Evolutionary conservation across 768 basidiomycete genomes (phyloP).

Genomic region (Mrakia hoshinonis): DNA sequence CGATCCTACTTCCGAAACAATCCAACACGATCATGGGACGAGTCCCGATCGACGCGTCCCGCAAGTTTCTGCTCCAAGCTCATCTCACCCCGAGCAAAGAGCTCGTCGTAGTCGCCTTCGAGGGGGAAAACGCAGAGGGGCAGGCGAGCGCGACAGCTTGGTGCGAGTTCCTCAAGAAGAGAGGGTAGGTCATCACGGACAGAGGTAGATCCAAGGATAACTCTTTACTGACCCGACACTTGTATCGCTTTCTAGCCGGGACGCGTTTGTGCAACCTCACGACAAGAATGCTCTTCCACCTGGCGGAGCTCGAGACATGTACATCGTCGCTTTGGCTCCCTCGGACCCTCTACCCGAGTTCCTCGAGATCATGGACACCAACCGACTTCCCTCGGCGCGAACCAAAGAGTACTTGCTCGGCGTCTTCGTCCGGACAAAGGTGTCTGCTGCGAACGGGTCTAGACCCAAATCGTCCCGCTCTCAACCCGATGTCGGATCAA

Average conservation of each 20-base stretch:
- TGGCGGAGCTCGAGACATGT: conserved; percentile 24
- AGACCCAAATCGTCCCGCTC: neutral
- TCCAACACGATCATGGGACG: conserved; percentile 19
- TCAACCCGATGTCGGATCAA: neutral
- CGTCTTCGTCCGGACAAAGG: conserved; percentile 18
- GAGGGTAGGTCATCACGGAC: conserved; percentile 29
- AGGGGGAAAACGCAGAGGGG: conserved; percentile 8
- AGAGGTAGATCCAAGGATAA: too few relatives aligned
- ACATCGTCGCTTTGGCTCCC: conserved; percentile 10
- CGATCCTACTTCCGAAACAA: neutral
- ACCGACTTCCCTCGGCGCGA: neutral
- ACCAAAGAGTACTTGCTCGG: conserved; percentile 17
- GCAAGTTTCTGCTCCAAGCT: conserved; percentile 24
- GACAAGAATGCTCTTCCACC: neutral
- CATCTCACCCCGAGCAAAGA: conserved; percentile 27
- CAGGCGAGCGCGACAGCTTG: neutral
- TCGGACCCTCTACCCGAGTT: conserved; percentile 19
- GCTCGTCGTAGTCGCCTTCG: conserved; percentile 20
- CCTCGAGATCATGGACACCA: conserved; percentile 9
- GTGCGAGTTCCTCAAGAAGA: conserved; percentile 2
- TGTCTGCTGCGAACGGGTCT: neutral
- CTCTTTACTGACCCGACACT: neutral
- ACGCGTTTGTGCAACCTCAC: conserved; percentile 27
- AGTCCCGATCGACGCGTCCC: neutral
- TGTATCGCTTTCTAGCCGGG: conserved; percentile 13